These are phyloP conservation scores for Quercus tomentella DNA, from an alignment of 331 rosid species.

Conservation along the genomic window DNA sequence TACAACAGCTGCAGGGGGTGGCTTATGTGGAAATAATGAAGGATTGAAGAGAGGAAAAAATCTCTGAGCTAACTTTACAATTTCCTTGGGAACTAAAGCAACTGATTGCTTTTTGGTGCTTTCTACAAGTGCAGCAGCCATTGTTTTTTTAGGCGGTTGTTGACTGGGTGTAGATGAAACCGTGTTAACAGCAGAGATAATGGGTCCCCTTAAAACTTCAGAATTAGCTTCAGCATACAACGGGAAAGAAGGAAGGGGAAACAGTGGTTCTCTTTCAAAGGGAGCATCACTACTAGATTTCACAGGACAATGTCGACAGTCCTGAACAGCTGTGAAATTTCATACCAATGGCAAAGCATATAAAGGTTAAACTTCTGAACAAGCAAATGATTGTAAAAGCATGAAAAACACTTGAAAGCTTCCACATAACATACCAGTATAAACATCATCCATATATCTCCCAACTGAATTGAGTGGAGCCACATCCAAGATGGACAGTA, in stretches of 20 bases:
- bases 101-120: conserved; percentile 86
- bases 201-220: conserved; percentile 37
- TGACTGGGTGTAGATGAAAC: conserved; percentile 42
- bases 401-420: conserved; percentile 18
- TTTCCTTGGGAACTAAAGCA: conserved; percentile 86
- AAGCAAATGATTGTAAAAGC: conserved; percentile 25
- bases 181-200: conserved; percentile 28
- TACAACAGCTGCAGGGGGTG: conserved; percentile 78
- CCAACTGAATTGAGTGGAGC: conserved; percentile 70
- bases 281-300: conserved; percentile 46
- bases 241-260: conserved; percentile 50
- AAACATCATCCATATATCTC: conserved; percentile 58
- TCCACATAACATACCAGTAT: conserved; percentile 48
- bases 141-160: conserved; percentile 68
- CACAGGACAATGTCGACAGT: conserved; percentile 55
- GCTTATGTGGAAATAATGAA: conserved; percentile 81
- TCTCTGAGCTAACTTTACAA: conserved; percentile 63
- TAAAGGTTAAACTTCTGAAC: conserved; percentile 26
- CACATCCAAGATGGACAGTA: conserved; percentile 69
- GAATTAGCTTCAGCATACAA: conserved; percentile 38
- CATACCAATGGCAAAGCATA: conserved; percentile 27
- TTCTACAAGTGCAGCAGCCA: conserved; percentile 92
- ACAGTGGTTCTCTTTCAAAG: conserved; percentile 70
- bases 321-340: conserved; percentile 62
- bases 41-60: conserved; percentile 80